These are phyloP conservation scores for Euphorbia pulcherrima DNA, from an alignment of 345 rosid genomes.

Conservation along the genomic window DNA sequence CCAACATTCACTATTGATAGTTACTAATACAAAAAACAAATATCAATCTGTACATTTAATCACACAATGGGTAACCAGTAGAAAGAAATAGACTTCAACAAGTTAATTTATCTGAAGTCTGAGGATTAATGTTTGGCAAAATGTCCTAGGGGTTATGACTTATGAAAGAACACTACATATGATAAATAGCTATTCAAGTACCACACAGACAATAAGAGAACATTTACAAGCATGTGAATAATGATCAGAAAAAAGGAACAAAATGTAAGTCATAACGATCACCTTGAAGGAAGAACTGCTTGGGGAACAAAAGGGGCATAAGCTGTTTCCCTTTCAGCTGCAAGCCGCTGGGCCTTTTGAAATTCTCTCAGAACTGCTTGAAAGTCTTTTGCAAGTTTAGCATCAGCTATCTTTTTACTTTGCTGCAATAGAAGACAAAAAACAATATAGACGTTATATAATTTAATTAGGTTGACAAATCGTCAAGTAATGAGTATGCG, in stretches of 20 bases:
- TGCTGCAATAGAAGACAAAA: slow-evolving; percentile 39
- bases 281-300: slow-evolving; percentile 65
- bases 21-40: not conserved
- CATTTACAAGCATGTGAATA: not conserved
- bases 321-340: slow-evolving; percentile 93
- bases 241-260: not conserved
- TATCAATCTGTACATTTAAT: not conserved
- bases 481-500: not conserved
- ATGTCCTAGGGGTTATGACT: not conserved
- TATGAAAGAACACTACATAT: not conserved
- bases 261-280: slow-evolving; percentile 11
- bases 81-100: not conserved
- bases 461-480: not conserved
- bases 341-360: slow-evolving; percentile 97
- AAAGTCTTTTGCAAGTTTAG: slow-evolving; percentile 97
- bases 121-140: not conserved
- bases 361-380: slow-evolving; percentile 90
- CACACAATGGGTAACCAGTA: not conserved
- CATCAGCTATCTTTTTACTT: slow-evolving; percentile 88
- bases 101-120: not conserved
- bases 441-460: not conserved
- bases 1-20: no score
- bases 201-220: not conserved
- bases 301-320: slow-evolving; percentile 76
- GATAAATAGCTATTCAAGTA: not conserved